phyloP scores from a whole-genome alignment of 1,284 basidiomycete species.

The Cystobasidium slooffiae region DNA sequence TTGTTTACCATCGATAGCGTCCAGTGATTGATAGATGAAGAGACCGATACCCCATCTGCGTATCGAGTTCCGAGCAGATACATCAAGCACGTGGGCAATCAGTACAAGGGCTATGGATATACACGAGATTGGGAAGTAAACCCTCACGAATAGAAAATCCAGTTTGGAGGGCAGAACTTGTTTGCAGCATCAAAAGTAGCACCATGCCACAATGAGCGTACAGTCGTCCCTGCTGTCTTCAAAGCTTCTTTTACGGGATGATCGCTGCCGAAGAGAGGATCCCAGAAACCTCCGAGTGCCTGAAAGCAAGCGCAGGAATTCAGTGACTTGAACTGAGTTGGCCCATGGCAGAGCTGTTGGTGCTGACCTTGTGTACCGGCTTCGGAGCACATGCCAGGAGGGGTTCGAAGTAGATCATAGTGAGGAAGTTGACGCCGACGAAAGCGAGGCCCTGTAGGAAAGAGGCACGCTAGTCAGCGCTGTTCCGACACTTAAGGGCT shows the following conservation, averaged over 20 bases:
- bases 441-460: slow-evolving; percentile 68
- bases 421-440: slow-evolving; percentile 81
- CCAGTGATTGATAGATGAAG: slow-evolving; percentile 89
- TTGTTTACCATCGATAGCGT: slow-evolving; percentile 82
- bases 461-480: background rate
- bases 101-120: background rate
- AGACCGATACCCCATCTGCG: slow-evolving; percentile 83
- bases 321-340: background rate
- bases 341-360: background rate
- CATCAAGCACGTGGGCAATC: background rate
- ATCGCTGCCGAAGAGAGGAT: slow-evolving; percentile 50
- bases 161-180: slow-evolving; percentile 69
- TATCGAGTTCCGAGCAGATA: slow-evolving; percentile 9
- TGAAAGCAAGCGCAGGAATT: background rate
- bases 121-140: background rate
- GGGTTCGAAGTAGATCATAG: slow-evolving; percentile 80
- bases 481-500: slow-evolving; percentile 1
- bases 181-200: slow-evolving; percentile 34
- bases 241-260: slow-evolving; percentile 17
- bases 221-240: background rate
- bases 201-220: slow-evolving; percentile 40
- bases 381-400: slow-evolving; percentile 52
- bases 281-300: slow-evolving; percentile 52
- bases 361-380: slow-evolving; percentile 50
- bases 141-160: slow-evolving; percentile 81